Evolutionary conservation across 2,329 filamentous ascomycete genomes (phyloP), one percentile per base, ranked within the genome.

Genomic region (Pestalotiopsis sp.): DNA sequence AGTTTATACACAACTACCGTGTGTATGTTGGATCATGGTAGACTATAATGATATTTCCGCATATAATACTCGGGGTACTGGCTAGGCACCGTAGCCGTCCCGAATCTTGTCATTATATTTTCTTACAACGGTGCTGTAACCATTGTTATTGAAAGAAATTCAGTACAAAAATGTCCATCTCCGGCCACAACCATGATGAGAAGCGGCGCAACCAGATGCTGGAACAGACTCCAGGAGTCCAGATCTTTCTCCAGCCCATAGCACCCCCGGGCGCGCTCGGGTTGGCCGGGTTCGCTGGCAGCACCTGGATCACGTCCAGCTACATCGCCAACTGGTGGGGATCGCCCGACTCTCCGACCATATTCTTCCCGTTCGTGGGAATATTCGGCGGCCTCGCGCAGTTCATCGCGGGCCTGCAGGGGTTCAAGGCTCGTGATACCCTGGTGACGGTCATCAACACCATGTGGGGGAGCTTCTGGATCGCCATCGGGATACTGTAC

Each of bases 261-360:
- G 76, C 75, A n/a, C 73, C 76, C 12, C 75, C 76, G 5, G 75
- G 73, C 4, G 76, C 75, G 1, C 66, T 77, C 3, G 75, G 75
- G 7, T 70, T 77, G 3, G 75, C 75, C 5, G 75, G 75, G 12
- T 77, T 76, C 66, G 72, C 75, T 3, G 71, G 75, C 64, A 73
- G 73, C 27, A 77, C 75, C 31, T 77, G 68, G 66, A 76, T 77
- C 49, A 74, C 75, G 6, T 65, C 72, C 23, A 70, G 70, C 49
- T 71, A 71, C 25, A 68, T 72, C 14, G 71, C 68, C 6, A 58
- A 65, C 27, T 73, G 71, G 69, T 76, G 71, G 72, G 74, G 73
- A 41, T 73, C 68, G 17, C 60, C 63, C 4, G 66, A 71, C 2
- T 73, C 72, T 12, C 74, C 75, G 1, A 69, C 68, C 5, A 72